Evolutionary conservation across 2,329 filamentous ascomycete genomes (phyloP).

Genomic region (Botrytis sinoallii): DNA sequence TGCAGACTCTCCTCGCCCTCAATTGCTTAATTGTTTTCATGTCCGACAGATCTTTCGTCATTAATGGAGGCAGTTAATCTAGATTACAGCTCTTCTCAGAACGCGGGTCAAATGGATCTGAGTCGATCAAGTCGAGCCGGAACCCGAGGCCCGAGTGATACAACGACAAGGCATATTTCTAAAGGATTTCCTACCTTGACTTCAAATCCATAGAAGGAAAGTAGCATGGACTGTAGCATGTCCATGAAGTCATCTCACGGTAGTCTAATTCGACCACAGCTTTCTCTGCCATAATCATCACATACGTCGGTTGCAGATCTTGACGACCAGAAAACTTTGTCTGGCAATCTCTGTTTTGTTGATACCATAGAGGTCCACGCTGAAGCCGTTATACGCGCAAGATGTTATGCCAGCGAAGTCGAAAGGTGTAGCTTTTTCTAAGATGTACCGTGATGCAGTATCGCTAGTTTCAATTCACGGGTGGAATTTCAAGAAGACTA

Average conservation of each 20-base stretch:
- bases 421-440: not conserved
- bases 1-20: not conserved
- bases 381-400: not conserved
- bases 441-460: not conserved
- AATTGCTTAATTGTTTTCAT: not conserved
- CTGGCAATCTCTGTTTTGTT: not conserved
- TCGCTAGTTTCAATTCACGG: not conserved
- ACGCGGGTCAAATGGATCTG: not conserved
- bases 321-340: not conserved
- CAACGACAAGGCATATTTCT: not conserved
- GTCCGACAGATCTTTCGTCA: not conserved
- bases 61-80: not conserved
- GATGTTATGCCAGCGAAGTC: not conserved
- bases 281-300: not conserved
- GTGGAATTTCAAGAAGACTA: not conserved
- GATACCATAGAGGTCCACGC: not conserved
- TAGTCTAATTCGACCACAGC: not conserved
- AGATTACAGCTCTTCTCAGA: not conserved
- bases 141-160: not conserved
- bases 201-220: not conserved
- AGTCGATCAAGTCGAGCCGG: not conserved
- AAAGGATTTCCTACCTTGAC: not conserved
- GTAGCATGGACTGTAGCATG: not conserved
- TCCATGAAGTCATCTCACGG: not conserved
- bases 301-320: not conserved